These are phyloP conservation scores for Lindgomyces ingoldianus DNA, from an alignment of 495 filamentous ascomycete species.

Conservation along the genomic window DNA sequence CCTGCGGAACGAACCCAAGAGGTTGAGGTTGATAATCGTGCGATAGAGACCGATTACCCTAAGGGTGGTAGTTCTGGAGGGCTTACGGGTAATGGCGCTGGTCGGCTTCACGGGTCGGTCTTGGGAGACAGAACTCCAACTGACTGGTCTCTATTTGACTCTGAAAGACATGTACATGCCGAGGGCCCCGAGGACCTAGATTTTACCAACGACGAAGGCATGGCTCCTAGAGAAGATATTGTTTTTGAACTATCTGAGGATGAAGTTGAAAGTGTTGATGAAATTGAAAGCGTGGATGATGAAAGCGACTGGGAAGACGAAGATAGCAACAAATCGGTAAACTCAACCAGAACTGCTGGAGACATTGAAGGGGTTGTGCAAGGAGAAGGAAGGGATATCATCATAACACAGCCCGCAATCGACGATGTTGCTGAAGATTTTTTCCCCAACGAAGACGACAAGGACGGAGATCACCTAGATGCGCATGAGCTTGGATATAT, in stretches of 20 bases:
- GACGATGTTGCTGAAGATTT: constrained; percentile 83
- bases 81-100: no score
- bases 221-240: no score
- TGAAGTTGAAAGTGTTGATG: constrained; percentile 30
- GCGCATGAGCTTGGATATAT: constrained; percentile 78
- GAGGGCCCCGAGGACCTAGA: no score
- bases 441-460: constrained; percentile 63
- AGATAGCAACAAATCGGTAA: constrained; percentile 14
- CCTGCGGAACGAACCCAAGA: no score
- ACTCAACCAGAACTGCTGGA: constrained; percentile 47
- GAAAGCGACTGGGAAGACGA: constrained; percentile 23
- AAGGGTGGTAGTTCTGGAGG: no score
- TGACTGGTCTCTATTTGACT: no score
- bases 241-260: constrained; percentile 68
- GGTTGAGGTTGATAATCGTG: no score
- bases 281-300: constrained; percentile 40
- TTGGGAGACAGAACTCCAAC: no score
- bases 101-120: no score
- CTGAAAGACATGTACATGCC: no score
- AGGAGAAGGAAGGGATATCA: constrained; percentile 67
- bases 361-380: constrained; percentile 79
- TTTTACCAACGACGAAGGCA: no score
- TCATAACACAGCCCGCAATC: constrained; percentile 84
- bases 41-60: no score
- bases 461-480: constrained; percentile 71